These are phyloP conservation scores for Balansia obtecta DNA, from an alignment of 2,329 filamentous ascomycete genomes.

Conservation along the genomic window DNA sequence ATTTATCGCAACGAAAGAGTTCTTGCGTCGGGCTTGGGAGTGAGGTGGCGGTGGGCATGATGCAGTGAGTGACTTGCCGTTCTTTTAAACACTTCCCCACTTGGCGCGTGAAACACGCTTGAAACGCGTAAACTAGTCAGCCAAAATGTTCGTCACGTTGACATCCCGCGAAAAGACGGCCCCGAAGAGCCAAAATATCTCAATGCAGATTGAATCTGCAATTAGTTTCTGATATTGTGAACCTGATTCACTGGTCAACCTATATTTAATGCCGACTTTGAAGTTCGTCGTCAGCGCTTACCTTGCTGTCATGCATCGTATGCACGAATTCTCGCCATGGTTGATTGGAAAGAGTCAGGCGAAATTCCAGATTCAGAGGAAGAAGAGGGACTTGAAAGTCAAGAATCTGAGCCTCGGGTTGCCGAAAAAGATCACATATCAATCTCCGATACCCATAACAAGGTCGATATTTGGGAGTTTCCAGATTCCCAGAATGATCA, in stretches of 20 bases:
- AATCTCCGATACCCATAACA: background rate
- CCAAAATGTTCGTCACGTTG: background rate
- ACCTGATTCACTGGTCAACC: too few species aligned
- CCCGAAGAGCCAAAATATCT: background rate
- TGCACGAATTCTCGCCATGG: conserved; percentile 21
- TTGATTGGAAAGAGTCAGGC: conserved; percentile 36
- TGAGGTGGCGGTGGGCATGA: too few species aligned
- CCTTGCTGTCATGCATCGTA: background rate
- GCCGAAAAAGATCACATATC: background rate
- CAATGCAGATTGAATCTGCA: background rate
- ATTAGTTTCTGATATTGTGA: background rate
- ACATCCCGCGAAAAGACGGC: background rate
- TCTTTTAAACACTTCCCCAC: background rate
- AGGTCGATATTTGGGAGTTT: conserved; percentile 23
- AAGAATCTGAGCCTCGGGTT: conserved; percentile 10
- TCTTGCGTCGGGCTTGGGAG: background rate
- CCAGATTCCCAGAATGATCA: conserved; percentile 19
- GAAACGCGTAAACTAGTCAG: background rate
- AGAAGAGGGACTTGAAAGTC: conserved; percentile 29
- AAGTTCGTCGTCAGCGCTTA: background rate
- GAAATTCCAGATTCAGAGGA: conserved; percentile 40
- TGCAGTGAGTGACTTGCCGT: background rate
- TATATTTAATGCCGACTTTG: background rate
- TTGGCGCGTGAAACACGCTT: conserved; percentile 12
- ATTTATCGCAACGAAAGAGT: background rate